phyloP scores from a whole-genome alignment of 2,329 filamentous ascomycete genomes.

The Exophiala mesophila region DNA sequence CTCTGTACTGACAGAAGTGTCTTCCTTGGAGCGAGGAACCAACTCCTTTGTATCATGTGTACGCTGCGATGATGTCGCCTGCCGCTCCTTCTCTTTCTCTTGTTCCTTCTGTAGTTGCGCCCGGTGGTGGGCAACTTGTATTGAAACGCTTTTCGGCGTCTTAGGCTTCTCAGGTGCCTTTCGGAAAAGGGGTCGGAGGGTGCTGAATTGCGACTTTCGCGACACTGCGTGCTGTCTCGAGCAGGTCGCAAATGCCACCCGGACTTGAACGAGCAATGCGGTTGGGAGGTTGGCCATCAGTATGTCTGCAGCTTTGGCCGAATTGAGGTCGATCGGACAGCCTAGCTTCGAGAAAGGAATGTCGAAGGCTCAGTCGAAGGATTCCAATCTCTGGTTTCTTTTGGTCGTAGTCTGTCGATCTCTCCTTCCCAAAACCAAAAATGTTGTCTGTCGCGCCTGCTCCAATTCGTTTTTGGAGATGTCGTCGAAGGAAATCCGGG shows the following conservation, averaged over 20 bases:
- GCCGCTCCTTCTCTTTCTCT: background rate
- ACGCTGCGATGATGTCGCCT: background rate
- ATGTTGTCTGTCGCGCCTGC: background rate
- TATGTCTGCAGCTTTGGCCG: too few relatives aligned
- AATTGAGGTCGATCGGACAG: too few relatives aligned
- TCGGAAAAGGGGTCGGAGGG: constrained; percentile 6
- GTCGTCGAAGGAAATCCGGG: background rate
- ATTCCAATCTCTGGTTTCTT: too few relatives aligned
- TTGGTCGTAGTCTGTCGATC: too few relatives aligned
- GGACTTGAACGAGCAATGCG: constrained; percentile 20
- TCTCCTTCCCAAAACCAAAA: too few relatives aligned
- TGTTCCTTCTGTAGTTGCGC: constrained; percentile 10
- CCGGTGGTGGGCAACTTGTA: constrained; percentile 18
- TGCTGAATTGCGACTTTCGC: constrained; percentile 17
- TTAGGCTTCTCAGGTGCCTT: constrained; percentile 4
- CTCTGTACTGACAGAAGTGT: constrained; percentile 16
- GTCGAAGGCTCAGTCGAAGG: too few relatives aligned
- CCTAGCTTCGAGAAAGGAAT: too few relatives aligned
- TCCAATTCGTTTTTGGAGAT: background rate
- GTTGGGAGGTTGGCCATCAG: constrained; percentile 15
- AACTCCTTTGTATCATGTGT: constrained; percentile 11
- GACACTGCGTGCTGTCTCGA: constrained; percentile 17
- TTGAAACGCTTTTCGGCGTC: constrained; percentile 12
- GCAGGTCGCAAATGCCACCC: constrained; percentile 20
- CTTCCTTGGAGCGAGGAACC: constrained; percentile 11